Evolutionary conservation across 2,329 filamentous ascomycete genomes (phyloP), one percentile per base, ranked within the genome.

Genomic region (Aspergillus awamori): DNA sequence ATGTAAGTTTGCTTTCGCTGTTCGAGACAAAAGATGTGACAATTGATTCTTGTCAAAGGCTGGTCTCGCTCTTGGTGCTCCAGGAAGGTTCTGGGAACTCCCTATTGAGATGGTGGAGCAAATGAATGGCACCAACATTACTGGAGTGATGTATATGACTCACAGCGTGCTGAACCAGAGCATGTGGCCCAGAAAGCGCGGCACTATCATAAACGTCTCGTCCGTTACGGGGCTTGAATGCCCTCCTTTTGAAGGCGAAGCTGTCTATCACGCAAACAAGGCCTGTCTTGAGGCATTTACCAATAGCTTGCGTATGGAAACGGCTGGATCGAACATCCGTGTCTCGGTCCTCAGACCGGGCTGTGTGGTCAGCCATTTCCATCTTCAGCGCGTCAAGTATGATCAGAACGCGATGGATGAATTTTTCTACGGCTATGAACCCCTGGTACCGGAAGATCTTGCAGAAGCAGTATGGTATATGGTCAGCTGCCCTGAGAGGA

Each of bases 201-300:
- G 80, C 1, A 82, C 79, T 1, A 83, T 84, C 26, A 63, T 84
- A 0, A 84, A 83, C 62, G 69, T 83, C 11, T 81, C 82, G 0
- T 81, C 78, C 0, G 75, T 76, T 0, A 84, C 82, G 0, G 81
- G 73, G 0, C 70, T 83, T 0, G 81, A 83, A 60, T 76, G 77
- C 0, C 82, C 81, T 0, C 82, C 81, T 0, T 83, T 83, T 54
- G 71, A 78, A 0, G 81, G 82, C 11, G 82, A 84, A 63, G 77
- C 80, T 0, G 80, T 84, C 8, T 82, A 83, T 57, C 81, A 83
- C 60, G 74, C 80, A 4, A 78, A 72, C 62, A 83, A 83, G 63
- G 80, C 81, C 0, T 74, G 72, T 3, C 80, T 81, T 55, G 81
- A 84, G 58, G 82, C 70, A 0, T 83, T 85, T 62, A 80, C 79